These are phyloP conservation scores for Castanea mollissima DNA, from an alignment of 306 rosid species.

Conservation along the genomic window DNA sequence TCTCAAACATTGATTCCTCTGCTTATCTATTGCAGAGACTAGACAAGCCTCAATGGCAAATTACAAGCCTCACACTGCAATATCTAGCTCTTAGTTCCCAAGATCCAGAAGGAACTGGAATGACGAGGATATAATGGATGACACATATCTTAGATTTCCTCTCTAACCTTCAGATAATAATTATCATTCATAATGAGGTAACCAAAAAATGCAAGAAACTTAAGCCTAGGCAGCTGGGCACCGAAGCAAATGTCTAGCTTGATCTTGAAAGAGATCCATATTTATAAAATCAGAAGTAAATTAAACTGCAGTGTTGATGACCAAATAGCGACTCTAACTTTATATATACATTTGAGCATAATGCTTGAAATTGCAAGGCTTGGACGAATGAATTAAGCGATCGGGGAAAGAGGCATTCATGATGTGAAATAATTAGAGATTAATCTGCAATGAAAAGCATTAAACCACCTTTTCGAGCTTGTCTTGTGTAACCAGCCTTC, in stretches of 20 bases:
- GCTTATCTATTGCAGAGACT: too few species aligned
- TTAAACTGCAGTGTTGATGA: neutral
- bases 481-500: conserved; percentile 38
- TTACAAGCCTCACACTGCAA: neutral
- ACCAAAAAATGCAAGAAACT: neutral
- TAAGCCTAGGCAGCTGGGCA: neutral
- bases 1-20: too few species aligned
- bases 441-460: neutral
- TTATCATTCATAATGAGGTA: neutral
- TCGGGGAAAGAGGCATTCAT: neutral
- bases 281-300: neutral
- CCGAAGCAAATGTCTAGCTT: conserved; percentile 8
- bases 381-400: neutral
- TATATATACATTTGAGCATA: neutral
- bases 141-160: neutral
- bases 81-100: neutral
- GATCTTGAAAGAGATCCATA: neutral
- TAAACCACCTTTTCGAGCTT: conserved; percentile 39
- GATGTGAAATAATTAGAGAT: neutral
- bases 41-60: neutral
- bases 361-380: neutral
- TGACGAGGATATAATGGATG: neutral
- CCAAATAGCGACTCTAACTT: neutral
- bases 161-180: neutral
- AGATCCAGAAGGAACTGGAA: neutral